These are phyloP conservation scores for Lipomyces lipofer DNA, from an alignment of 805 yeast genomes.

Conservation along the genomic window DNA sequence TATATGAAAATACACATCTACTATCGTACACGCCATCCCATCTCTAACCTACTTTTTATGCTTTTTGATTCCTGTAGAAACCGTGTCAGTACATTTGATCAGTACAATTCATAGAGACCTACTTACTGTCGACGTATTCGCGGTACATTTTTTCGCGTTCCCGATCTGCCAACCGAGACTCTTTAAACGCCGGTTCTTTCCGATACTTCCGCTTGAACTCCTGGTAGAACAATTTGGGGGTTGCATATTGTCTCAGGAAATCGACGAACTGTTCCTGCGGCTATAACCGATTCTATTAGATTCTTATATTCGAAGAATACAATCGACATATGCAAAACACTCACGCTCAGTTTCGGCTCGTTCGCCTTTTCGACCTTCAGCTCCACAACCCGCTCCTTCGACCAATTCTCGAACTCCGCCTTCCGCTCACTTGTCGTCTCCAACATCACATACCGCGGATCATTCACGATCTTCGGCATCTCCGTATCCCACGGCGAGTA, in stretches of 20 bases:
- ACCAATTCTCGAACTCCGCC: constrained; percentile 51
- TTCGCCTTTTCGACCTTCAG: constrained; percentile 13
- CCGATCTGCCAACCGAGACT: constrained; percentile 38
- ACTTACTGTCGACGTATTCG: constrained; percentile 34
- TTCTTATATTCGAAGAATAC: background rate
- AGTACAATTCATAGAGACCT: background rate
- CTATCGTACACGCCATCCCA: too few relatives aligned
- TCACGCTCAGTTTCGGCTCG: constrained; percentile 11
- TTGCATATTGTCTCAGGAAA: constrained; percentile 36
- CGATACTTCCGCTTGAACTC: constrained; percentile 45
- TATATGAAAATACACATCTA: too few relatives aligned
- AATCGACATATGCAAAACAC: background rate
- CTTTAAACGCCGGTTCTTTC: constrained; percentile 34
- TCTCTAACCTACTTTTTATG: too few relatives aligned
- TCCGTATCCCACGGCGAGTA: constrained; percentile 52
- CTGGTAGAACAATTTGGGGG: constrained; percentile 40
- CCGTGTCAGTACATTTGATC: too few relatives aligned
- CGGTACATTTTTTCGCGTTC: constrained; percentile 45
- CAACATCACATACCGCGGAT: constrained; percentile 45
- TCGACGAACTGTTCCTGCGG: constrained; percentile 36
- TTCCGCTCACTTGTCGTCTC: constrained; percentile 42
- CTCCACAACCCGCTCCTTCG: constrained; percentile 27
- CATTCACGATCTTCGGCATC: constrained; percentile 44
- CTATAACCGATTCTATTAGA: constrained; percentile 5
- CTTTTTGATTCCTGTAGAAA: too few relatives aligned